A percentile compares a stretch with the other conserved stretches of the same genome.
These are phyloP conservation scores for Ziziphus jujuba DNA, from an alignment of 306 rosid genomes.

Conservation along the genomic window DNA sequence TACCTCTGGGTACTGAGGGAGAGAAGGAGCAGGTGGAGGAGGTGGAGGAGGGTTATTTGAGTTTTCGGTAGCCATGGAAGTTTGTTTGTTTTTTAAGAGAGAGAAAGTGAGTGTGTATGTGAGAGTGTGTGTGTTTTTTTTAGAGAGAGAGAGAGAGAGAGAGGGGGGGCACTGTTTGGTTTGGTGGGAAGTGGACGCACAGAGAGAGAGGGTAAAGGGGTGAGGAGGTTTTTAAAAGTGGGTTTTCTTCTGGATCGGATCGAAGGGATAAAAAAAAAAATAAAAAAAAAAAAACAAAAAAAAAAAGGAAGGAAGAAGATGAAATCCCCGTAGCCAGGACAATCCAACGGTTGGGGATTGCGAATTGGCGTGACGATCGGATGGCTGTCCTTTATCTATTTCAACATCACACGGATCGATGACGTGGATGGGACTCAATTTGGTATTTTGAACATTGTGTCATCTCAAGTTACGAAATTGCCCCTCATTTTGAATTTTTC, in stretches of 20 bases:
- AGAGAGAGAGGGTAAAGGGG: constrained; percentile 10
- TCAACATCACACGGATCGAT: constrained; percentile 34
- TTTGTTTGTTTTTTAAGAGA: neutral
- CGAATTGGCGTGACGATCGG: neutral
- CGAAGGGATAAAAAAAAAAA: too few species aligned
- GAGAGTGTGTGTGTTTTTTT: neutral
- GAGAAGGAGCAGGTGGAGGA: constrained; percentile 17
- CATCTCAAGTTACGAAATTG: neutral
- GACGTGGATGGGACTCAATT: constrained; percentile 30
- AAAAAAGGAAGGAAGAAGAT: constrained; percentile 4
- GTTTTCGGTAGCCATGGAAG: constrained; percentile 40
- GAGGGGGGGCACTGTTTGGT: neutral
- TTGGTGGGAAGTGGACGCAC: constrained; percentile 29
- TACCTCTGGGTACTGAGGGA: constrained; percentile 48
- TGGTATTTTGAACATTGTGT: neutral
- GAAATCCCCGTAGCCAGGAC: neutral
- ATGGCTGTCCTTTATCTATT: neutral
- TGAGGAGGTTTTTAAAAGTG: constrained; percentile 34
- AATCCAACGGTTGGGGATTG: constrained; percentile 46
- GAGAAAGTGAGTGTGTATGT: constrained; percentile 7
- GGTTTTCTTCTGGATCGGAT: constrained; percentile 26
- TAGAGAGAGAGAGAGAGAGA: neutral
- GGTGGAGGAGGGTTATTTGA: constrained; percentile 13
- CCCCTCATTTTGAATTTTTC: constrained; percentile 25
- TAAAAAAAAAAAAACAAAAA: too few species aligned